Percentiles rank a stretch among this genome's conserved stretches.
These are phyloP conservation scores for Hypoxylon sp. DNA, from an alignment of 2,329 filamentous ascomycete genomes.

Conservation along the genomic window DNA sequence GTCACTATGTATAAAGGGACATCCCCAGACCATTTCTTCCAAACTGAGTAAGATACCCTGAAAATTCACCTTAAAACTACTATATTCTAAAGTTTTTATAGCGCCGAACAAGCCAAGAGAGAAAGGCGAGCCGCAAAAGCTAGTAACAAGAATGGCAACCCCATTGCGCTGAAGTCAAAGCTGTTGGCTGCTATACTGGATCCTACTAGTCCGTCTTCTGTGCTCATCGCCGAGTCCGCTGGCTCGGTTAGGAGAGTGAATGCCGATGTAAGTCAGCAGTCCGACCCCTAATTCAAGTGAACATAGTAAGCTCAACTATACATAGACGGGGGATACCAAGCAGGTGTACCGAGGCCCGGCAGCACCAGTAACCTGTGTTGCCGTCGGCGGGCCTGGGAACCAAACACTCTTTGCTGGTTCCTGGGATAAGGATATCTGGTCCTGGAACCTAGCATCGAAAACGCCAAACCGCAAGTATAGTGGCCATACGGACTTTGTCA, in stretches of 20 bases:
- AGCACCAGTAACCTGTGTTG: conserved; percentile 84
- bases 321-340: conserved; percentile 60
- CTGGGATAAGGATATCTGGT: conserved; percentile 95
- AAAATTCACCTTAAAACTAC: neutral
- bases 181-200: conserved; percentile 82
- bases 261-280: conserved; percentile 73
- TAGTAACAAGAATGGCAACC: conserved; percentile 84
- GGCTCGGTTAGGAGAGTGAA: conserved; percentile 82
- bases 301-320: conserved; percentile 29
- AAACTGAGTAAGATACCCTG: conserved; percentile 79
- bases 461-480: conserved; percentile 72
- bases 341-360: conserved; percentile 79
- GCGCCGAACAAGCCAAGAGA: conserved; percentile 65
- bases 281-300: neutral
- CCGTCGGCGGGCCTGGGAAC: conserved; percentile 71
- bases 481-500: conserved; percentile 93
- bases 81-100: conserved; percentile 59
- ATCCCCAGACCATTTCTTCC: conserved; percentile 88
- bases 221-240: conserved; percentile 91
- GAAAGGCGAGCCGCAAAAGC: conserved; percentile 78
- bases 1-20: conserved; percentile 74
- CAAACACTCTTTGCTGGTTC: conserved; percentile 84
- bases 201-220: conserved; percentile 69
- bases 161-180: conserved; percentile 87
- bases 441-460: conserved; percentile 78